Evolutionary conservation across 345 rosid species (phyloP), one percentile per base, ranked within the genome.

Genomic region (Draba incana): DNA sequence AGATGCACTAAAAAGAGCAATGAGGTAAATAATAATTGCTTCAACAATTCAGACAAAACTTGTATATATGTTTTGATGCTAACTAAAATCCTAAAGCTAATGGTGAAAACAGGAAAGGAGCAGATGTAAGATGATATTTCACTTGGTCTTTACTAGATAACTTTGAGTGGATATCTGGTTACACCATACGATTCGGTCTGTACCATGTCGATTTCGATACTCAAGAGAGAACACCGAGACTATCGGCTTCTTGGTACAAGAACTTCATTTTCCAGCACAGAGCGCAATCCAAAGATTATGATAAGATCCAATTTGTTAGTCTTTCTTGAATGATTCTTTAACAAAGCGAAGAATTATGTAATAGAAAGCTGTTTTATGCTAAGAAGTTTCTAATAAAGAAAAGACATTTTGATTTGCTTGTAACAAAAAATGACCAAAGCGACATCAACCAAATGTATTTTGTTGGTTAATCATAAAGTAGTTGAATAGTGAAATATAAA

Each of bases 81-180:
- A n/a, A n/a, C n/a, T n/a, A 25, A 25, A 53, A 16, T 52, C 3
- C 15, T 38, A 2, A 72, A 37, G 44, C 39, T 41, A 55, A 31
- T 56, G 42, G 38, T 62, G 49, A 30, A 31, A 68, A 45, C 79
- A 84, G 88, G 82, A 78, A 84, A 63, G 96, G 92, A 54, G 92
- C 87, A 78, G 89, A 92, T 66, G 78, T 89, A 5, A 69, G 86
- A 77, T 92, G 98, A 2, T 92, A 89, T 72, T 84, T 87, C 38
- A 59, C 72, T 6, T 87, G 96, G 98, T 84, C 96, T 48, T 80
- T 92, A 76, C 85, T 87, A 0, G 98, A 91, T 78, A 82, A 86
- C 54, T 88, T 88, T 15, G 93, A 91, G 77, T 88, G 93, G 96
- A 49, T 57, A 58, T 75, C 33, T 2, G 92, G 92, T 47, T 86